These are phyloP conservation scores for Trypanosoma avium DNA, from an alignment of 208 protist species.

Conservation along the genomic window DNA sequence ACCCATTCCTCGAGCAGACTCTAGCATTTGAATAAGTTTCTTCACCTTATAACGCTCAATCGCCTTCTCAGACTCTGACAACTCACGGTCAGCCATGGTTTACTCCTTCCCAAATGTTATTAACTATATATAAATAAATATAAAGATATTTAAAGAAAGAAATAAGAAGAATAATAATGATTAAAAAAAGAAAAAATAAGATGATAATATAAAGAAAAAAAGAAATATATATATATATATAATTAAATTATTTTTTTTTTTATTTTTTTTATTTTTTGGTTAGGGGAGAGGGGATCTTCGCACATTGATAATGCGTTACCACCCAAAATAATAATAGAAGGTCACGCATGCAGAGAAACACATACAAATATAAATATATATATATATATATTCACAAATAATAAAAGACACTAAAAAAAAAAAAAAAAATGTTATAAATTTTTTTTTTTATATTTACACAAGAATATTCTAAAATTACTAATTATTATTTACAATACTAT, in stretches of 20 bases:
- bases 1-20: constrained; percentile 98
- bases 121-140: constrained; percentile 17
- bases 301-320: no score
- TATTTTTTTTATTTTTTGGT: not conserved
- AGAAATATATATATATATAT: not conserved
- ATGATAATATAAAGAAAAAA: constrained; percentile 11
- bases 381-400: not conserved
- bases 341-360: not conserved
- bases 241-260: not conserved
- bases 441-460: no score
- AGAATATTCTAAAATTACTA: no score
- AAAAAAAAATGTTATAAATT: constrained; percentile 4
- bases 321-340: not conserved
- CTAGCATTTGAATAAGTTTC: constrained; percentile 98
- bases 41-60: constrained; percentile 99
- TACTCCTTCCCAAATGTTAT: not conserved
- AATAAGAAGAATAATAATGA: not conserved
- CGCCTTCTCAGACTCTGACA: constrained; percentile 87
- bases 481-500: no score
- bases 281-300: not conserved
- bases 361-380: not conserved
- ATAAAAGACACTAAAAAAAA: constrained; percentile 10
- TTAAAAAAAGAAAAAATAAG: not conserved
- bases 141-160: no score
- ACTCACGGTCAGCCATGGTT: constrained; percentile 57